Conservation (phyloP, 306 rosid genomes). For the Lithocarpus polystachyus region DNA sequence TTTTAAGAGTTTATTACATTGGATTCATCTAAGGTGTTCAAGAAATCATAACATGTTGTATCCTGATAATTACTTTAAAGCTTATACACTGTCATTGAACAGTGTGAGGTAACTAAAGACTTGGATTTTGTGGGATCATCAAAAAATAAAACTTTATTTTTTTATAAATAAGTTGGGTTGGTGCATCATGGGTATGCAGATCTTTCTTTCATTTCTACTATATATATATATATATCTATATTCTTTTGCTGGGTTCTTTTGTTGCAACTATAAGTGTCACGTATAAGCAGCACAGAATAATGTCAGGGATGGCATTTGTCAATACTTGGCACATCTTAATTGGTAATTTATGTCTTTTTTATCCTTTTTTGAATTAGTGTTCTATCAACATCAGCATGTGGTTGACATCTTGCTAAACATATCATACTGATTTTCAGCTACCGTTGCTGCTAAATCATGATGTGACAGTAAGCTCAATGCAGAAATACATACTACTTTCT, state of each 20-base stretch:
- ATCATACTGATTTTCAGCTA: not conserved
- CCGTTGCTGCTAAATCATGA: too few relatives aligned
- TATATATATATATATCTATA: too few relatives aligned
- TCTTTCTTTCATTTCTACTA: not conserved
- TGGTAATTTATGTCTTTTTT: not conserved
- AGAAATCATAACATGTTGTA: conserved; percentile 30
- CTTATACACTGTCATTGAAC: conserved; percentile 1
- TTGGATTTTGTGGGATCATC: not conserved
- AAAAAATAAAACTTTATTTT: not conserved
- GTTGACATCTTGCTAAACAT: not conserved
- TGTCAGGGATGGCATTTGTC: not conserved
- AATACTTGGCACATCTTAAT: not conserved
- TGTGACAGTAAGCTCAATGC: too few relatives aligned
- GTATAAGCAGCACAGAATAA: not conserved
- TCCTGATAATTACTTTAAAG: conserved; percentile 43
- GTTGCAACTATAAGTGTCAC: not conserved
- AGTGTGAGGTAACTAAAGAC: not conserved
- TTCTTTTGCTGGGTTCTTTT: too few relatives aligned
- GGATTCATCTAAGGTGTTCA: too few relatives aligned
- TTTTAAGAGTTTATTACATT: too few relatives aligned
- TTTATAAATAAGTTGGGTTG: not conserved
- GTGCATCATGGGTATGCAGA: not conserved
- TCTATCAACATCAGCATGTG: not conserved
- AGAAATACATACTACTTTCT: too few relatives aligned
- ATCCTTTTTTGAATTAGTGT: not conserved